phyloP scores from a whole-genome alignment of 306 rosid species.

The Boehmeria nivea region DNA sequence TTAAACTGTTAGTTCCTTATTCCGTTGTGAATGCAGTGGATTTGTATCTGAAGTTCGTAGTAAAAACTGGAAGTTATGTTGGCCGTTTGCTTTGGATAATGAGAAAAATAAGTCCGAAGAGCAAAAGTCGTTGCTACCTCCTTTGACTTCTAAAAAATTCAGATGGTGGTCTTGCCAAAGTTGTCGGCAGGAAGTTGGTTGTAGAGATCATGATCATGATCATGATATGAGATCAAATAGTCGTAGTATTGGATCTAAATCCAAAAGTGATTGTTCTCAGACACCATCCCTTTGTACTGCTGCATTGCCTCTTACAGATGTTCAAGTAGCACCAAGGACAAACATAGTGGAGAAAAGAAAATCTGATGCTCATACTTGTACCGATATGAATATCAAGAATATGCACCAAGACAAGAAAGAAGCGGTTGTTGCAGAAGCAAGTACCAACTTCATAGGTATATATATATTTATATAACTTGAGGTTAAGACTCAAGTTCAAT shows the following conservation, averaged over 20 bases:
- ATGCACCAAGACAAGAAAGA: slow-evolving; percentile 42
- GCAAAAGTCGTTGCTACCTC: slow-evolving; percentile 45
- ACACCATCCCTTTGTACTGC: slow-evolving; percentile 18
- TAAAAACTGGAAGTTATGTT: slow-evolving; percentile 76
- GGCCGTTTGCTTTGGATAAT: slow-evolving; percentile 64
- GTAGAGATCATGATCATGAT: slow-evolving; percentile 30
- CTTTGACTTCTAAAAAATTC: slow-evolving; percentile 51
- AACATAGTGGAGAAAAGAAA: slow-evolving; percentile 38
- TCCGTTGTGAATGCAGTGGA: slow-evolving; percentile 51
- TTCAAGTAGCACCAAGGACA: slow-evolving; percentile 36
- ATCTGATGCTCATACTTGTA: slow-evolving; percentile 35
- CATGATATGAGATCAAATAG: slow-evolving; percentile 19
- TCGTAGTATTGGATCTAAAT: slow-evolving; percentile 24
- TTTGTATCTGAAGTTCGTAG: slow-evolving; percentile 73
- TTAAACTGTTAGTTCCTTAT: slow-evolving; percentile 3
- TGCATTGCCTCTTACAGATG: slow-evolving; percentile 31
- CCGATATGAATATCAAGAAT: slow-evolving; percentile 20
- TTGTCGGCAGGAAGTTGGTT: slow-evolving; percentile 35
- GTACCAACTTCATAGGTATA: slow-evolving; percentile 40
- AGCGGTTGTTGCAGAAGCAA: slow-evolving; percentile 34
- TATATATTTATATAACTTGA: background rate
- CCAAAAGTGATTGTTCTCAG: slow-evolving; percentile 26
- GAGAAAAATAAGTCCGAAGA: slow-evolving; percentile 35
- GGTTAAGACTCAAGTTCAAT: slow-evolving; percentile 2
- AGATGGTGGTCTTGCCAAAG: slow-evolving; percentile 48